These are phyloP conservation scores for Vigna trinervia DNA, from an alignment of 306 rosid species.

Conservation along the genomic window DNA sequence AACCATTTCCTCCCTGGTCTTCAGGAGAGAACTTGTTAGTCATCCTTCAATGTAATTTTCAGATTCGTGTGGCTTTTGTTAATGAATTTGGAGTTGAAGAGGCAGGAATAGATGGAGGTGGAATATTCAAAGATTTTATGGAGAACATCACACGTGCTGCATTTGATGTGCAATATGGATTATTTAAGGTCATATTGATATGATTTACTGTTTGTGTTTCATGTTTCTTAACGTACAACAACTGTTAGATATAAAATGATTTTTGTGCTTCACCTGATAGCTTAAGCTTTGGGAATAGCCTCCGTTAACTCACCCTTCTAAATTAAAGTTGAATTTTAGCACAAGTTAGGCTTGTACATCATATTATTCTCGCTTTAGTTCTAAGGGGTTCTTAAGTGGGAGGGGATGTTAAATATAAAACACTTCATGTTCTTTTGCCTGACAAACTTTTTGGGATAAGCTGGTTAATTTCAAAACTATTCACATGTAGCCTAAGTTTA, in stretches of 20 bases:
- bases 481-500: slow-evolving; percentile 16
- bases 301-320: neutral
- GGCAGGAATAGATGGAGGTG: slow-evolving; percentile 99
- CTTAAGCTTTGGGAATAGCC: slow-evolving; percentile 11
- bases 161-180: slow-evolving; percentile 97
- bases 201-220: slow-evolving; percentile 20
- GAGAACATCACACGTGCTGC: slow-evolving; percentile 99
- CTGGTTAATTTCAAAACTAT: neutral
- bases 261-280: neutral
- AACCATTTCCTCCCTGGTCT: slow-evolving; percentile 33
- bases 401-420: slow-evolving; percentile 2
- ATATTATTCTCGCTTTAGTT: slow-evolving; percentile 7
- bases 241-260: neutral
- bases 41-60: slow-evolving; percentile 41
- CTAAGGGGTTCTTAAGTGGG: slow-evolving; percentile 11
- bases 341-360: neutral
- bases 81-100: slow-evolving; percentile 99
- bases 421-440: neutral
- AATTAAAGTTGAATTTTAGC: neutral
- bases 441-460: neutral
- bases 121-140: slow-evolving; percentile 99
- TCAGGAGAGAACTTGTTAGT: slow-evolving; percentile 18
- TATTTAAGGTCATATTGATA: slow-evolving; percentile 77
- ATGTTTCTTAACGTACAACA: slow-evolving; percentile 28
- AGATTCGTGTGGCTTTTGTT: slow-evolving; percentile 95